Evolutionary conservation across 352 stramenopile genomes (phyloP), one percentile per base, ranked within the genome.

Genomic region (Sclerospora graminicola): DNA sequence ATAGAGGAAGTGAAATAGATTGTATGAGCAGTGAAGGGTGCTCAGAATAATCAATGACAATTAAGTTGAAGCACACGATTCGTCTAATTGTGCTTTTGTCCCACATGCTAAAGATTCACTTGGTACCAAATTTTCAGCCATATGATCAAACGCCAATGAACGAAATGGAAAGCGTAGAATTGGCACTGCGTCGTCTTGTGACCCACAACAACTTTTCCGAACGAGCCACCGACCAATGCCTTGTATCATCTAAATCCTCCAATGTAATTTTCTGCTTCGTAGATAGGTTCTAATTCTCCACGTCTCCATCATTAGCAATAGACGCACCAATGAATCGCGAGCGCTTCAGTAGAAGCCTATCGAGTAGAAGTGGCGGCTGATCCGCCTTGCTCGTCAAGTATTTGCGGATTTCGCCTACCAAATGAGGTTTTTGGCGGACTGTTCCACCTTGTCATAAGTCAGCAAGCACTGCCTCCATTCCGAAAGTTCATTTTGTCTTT

Each of bases 151-250:
- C n/a, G n/a, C n/a, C n/a, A n/a, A n/a, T n/a, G n/a, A n/a, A n/a
- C n/a, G n/a, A n/a, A n/a, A n/a, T n/a, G n/a, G n/a, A n/a, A n/a
- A n/a, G n/a, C n/a, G n/a, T n/a, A n/a, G n/a, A n/a, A n/a, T n/a
- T n/a, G n/a, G n/a, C n/a, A n/a, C n/a, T n/a, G n/a, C n/a, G 66
- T 92, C n/a, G 81, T 68, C 29, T 84, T 87, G 54, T 94, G 84
- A 1, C 73, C 63, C 5, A 95, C 83, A 0, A 92, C 70, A 2
- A 89, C 89, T 63, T 97, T 96, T 18, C 89, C 89, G 35, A 97
- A 97, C 8, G 75, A 92, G 11, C 89, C 89, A 20, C 90, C n/a
- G 86, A 6, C 89, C 89, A 43, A 97, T 84, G 15, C 95, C 85
- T 42, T 93, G 68, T 29, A 88, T 80, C 77, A 89, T 85, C 48